These are phyloP conservation scores for Trebouxiophyceae sp. DNA, from an alignment of 163 green algal species.

Conservation along the genomic window DNA sequence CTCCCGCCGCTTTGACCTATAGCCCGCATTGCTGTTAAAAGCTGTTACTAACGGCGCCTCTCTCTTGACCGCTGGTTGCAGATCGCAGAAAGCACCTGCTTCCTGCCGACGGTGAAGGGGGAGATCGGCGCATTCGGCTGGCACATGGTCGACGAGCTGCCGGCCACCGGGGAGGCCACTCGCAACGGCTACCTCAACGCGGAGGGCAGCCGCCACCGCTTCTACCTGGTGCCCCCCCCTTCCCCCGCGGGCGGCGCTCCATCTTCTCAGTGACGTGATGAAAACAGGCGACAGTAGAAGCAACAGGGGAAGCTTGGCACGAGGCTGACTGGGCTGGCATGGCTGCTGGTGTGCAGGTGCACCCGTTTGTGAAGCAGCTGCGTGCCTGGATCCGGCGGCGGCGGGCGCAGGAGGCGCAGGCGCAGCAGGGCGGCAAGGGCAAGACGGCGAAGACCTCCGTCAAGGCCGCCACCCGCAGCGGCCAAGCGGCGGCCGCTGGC, in stretches of 20 bases:
- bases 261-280: background rate
- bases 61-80: background rate
- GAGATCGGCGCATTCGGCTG: constrained; percentile 75
- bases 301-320: background rate
- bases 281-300: background rate
- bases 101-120: constrained; percentile 33
- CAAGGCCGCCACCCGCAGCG: background rate
- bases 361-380: constrained; percentile 36
- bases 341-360: constrained; percentile 13
- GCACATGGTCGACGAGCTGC: constrained; percentile 60
- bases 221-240: constrained; percentile 47
- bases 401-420: background rate
- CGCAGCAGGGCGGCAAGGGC: background rate
- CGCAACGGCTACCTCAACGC: constrained; percentile 46
- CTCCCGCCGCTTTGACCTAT: constrained; percentile 18
- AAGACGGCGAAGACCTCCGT: too few species aligned
- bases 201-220: constrained; percentile 53
- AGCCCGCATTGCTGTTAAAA: background rate
- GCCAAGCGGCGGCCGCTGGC: background rate
- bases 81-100: constrained; percentile 35
- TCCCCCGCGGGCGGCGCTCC: background rate
- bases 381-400: constrained; percentile 27
- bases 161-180: constrained; percentile 49
- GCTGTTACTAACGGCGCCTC: background rate
- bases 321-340: background rate